Conservation (phyloP, 495 filamentous ascomycete species). For the Penicillium tannophilum region DNA sequence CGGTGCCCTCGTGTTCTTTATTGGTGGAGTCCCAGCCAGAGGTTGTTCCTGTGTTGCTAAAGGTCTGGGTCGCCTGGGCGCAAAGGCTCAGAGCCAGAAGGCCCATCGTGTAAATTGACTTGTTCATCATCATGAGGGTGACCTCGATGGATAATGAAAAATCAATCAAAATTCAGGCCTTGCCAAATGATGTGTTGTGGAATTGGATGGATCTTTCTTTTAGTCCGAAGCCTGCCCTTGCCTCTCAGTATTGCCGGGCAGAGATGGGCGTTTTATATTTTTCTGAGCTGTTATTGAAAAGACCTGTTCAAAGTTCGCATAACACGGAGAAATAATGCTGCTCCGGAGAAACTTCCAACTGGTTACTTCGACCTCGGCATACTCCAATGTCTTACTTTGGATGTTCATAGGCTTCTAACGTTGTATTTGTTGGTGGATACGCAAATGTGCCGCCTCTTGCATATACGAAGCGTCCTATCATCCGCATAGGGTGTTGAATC, state of each 20-base stretch:
- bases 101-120: background rate
- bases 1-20: slow-evolving; percentile 46
- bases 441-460: background rate
- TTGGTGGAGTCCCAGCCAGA: slow-evolving; percentile 50
- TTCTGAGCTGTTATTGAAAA: background rate
- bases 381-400: background rate
- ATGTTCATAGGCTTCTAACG: background rate
- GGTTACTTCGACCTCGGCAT: background rate
- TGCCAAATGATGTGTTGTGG: background rate
- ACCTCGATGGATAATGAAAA: background rate
- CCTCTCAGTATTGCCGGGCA: background rate
- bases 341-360: background rate
- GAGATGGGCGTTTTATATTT: background rate
- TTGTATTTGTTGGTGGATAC: background rate
- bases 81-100: background rate
- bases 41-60: slow-evolving; percentile 53
- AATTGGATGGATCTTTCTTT: background rate
- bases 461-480: background rate
- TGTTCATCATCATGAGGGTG: background rate
- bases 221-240: background rate
- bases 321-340: too few species aligned
- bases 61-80: slow-evolving; percentile 37
- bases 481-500: background rate
- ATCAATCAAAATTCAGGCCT: background rate
- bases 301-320: too few species aligned